Percentiles rank a stretch among this genome's conserved stretches.
phyloP scores from a whole-genome alignment of 2,329 filamentous ascomycete genomes.

The Alternaria ethzedia region DNA sequence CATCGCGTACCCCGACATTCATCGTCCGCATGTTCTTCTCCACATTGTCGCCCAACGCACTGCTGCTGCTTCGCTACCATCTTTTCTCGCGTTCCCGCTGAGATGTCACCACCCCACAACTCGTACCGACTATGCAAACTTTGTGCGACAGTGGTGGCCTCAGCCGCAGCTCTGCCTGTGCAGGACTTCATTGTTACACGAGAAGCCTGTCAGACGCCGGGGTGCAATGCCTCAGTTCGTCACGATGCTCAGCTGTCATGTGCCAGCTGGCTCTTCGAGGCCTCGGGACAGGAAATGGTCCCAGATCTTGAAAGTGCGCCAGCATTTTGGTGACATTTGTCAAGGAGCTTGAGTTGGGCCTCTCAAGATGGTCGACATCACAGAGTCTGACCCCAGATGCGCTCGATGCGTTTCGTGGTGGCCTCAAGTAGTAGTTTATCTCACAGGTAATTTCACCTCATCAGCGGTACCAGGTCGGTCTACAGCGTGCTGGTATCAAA shows the following conservation, averaged over 20 bases:
- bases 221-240: not conserved
- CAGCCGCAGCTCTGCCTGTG: not conserved
- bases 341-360: not conserved
- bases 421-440: too few relatives aligned
- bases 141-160: not conserved
- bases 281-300: not conserved
- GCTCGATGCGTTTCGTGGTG: too few relatives aligned
- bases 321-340: not conserved
- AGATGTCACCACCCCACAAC: not conserved
- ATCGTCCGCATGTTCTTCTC: not conserved
- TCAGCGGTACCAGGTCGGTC: too few relatives aligned
- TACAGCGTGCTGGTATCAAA: too few relatives aligned
- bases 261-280: not conserved
- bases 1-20: not conserved
- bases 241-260: not conserved
- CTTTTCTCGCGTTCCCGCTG: not conserved
- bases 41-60: not conserved
- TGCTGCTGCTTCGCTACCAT: not conserved
- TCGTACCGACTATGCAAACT: not conserved
- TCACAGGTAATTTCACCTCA: too few relatives aligned
- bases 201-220: not conserved
- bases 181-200: not conserved
- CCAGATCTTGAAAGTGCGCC: not conserved
- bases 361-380: not conserved
- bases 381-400: too few relatives aligned